Evolutionary conservation across 1,284 basidiomycete species (phyloP), one percentile per base, ranked within the genome.

Genomic region (Cryptococcus amylolentus): DNA sequence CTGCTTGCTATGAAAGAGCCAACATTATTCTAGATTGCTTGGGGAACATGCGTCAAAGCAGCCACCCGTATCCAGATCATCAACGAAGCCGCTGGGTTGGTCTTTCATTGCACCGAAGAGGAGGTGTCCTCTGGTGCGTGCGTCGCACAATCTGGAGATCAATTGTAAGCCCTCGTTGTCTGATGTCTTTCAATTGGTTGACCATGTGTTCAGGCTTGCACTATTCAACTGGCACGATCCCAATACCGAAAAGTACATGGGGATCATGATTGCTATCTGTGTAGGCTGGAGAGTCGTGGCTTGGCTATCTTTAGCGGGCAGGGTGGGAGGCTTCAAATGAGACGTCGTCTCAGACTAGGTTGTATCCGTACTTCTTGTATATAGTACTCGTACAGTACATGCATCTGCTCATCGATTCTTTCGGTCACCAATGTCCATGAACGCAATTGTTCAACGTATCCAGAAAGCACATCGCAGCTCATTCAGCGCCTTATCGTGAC

Each of bases 61-160:
- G 72, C 75, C 13, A 71, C 72, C 5, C 59, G 68, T 14, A 57
- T 80, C 12, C 71, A 77, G 42, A 69, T 79, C 49, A 80, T 80
- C 71, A 80, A 81, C 65, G 79, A 80, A 57, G 66, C 72, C 20
- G 44, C 62, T 7, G 78, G 78, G 5, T 61, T 76, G 9, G 48
- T 51, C 13, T 78, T 81, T 63, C 40, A 71, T 37, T 81, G 79
- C 57, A 63, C 77, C 9, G 26, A 57, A 1, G 69, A 66, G 6
- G 65, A 77, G 23, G 57, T 79, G 4, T 39, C 51, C 5, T 62
- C 63, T 1, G 79, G 79, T 7, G 62, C 64, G 16, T 80, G 79
- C 61, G 67, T 79, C 31, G 77, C 76, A 4, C 66, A 72, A 51
- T 78, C 61, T 8, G 79, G 79, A 16, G 74, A 77, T 51, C 72